Evolutionary conservation across 768 basidiomycete species (phyloP).

Genomic region (Trichaptum fuscoviolaceum): DNA sequence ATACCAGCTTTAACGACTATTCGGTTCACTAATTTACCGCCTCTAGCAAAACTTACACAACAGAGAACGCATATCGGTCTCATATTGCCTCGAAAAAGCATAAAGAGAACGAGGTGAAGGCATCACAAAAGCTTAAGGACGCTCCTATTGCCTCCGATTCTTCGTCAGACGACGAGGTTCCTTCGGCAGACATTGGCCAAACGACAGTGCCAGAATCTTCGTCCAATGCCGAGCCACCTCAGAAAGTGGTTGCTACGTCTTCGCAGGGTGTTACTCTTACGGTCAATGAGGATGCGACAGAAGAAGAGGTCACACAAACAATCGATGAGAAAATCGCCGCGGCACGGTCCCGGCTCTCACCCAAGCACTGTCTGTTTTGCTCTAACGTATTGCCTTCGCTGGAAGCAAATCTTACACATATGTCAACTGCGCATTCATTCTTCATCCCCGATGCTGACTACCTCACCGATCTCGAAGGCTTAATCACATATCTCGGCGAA

Average conservation of each 20-base stretch:
- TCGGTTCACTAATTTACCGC: slow-evolving; percentile 3
- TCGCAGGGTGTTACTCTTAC: slow-evolving; percentile 19
- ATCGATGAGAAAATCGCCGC: slow-evolving; percentile 74
- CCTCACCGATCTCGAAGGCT: slow-evolving; percentile 76
- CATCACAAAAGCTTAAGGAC: slow-evolving; percentile 21
- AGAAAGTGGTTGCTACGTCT: slow-evolving; percentile 8
- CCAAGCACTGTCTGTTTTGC: slow-evolving; percentile 86
- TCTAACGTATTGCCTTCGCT: slow-evolving; percentile 42
- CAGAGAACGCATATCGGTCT: slow-evolving; percentile 83
- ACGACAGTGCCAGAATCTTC: slow-evolving; percentile 11
- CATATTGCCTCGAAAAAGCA: slow-evolving; percentile 90
- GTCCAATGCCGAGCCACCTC: slow-evolving; percentile 4
- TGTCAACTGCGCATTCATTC: slow-evolving; percentile 86
- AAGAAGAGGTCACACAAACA: slow-evolving; percentile 45
- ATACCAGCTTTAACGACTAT: slow-evolving; percentile 4
- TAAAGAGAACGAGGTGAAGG: slow-evolving; percentile 65
- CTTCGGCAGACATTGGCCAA: slow-evolving; percentile 16
- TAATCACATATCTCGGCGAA: slow-evolving; percentile 83
- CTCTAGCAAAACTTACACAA: slow-evolving; percentile 81
- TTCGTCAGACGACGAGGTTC: slow-evolving; percentile 14
- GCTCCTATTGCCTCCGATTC: slow-evolving; percentile 10
- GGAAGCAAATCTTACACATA: slow-evolving; percentile 74
- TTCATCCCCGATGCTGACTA: slow-evolving; percentile 94
- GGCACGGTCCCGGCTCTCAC: slow-evolving; percentile 56
- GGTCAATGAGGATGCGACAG: slow-evolving; percentile 33